Percentiles rank a stretch among this genome's conserved stretches.
phyloP scores from a whole-genome alignment of 2,329 filamentous ascomycete species.

The Penicillium hordei region DNA sequence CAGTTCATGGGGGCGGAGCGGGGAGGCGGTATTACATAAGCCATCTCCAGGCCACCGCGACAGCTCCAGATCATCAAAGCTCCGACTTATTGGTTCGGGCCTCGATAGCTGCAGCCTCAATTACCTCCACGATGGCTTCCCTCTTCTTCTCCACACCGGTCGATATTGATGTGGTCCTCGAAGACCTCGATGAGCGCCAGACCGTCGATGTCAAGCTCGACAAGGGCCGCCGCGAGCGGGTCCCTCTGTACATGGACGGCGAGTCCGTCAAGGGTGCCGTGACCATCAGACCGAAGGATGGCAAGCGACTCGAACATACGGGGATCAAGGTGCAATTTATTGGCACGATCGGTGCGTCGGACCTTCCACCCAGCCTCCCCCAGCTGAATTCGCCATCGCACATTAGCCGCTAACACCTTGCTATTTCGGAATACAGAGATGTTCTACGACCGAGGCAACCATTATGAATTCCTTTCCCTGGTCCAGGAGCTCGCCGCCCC shows the following conservation, averaged over 20 bases:
- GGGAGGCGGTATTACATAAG: slow-evolving; percentile 10
- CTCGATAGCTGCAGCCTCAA: slow-evolving; percentile 6
- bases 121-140: slow-evolving; percentile 71
- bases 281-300: slow-evolving; percentile 94
- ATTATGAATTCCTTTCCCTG: slow-evolving; percentile 97
- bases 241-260: slow-evolving; percentile 94
- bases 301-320: slow-evolving; percentile 94
- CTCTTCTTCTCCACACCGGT: slow-evolving; percentile 98
- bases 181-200: slow-evolving; percentile 88
- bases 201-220: slow-evolving; percentile 98
- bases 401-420: not conserved
- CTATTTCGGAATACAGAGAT: slow-evolving; percentile 64
- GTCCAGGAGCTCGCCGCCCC: slow-evolving; percentile 96
- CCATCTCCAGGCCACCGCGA: slow-evolving; percentile 20
- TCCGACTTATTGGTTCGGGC: slow-evolving; percentile 12
- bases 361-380: not conserved
- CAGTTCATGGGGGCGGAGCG: not conserved
- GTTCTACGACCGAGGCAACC: slow-evolving; percentile 99
- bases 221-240: slow-evolving; percentile 96
- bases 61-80: slow-evolving; percentile 23
- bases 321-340: slow-evolving; percentile 99
- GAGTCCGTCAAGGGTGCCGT: slow-evolving; percentile 97
- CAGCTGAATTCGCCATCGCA: not conserved
- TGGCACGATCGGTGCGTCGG: slow-evolving; percentile 73
- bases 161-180: slow-evolving; percentile 97